phyloP scores from a whole-genome alignment of 2,329 filamentous ascomycete species.

The Blumeria hordei region DNA sequence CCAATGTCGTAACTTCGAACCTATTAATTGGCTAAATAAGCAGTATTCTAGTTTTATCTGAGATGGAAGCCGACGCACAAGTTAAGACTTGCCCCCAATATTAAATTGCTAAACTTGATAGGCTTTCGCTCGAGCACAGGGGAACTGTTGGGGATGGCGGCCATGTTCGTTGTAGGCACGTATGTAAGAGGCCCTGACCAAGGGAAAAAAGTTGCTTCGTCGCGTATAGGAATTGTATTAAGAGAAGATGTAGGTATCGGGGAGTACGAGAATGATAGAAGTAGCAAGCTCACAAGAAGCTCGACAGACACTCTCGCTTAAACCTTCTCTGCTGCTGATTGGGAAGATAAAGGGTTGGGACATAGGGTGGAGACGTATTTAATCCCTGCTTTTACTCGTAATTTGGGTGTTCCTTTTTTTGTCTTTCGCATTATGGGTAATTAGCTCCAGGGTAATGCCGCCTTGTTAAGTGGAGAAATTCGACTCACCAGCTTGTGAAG shows the following conservation, averaged over 20 bases:
- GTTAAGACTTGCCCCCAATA: conserved; percentile 24
- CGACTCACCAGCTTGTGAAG: too few relatives aligned
- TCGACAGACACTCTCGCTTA: too few relatives aligned
- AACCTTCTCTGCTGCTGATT: too few relatives aligned
- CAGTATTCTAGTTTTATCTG: background rate
- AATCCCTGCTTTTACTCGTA: too few relatives aligned
- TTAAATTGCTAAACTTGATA: conserved; percentile 97
- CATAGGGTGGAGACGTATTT: too few relatives aligned
- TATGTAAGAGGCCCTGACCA: conserved; percentile 73
- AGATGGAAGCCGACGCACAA: conserved; percentile 7
- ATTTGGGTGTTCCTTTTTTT: too few relatives aligned
- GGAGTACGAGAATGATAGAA: too few relatives aligned
- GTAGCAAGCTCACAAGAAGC: too few relatives aligned
- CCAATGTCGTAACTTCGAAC: conserved; percentile 28
- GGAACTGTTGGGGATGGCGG: conserved; percentile 34
- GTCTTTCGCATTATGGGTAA: too few relatives aligned
- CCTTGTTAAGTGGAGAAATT: too few relatives aligned
- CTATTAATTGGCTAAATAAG: conserved; percentile 3
- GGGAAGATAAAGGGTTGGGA: too few relatives aligned
- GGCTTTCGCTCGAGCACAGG: conserved; percentile 79
- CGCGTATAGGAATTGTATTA: conserved; percentile 20
- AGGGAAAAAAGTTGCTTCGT: conserved; percentile 79
- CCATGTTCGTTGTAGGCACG: conserved; percentile 28
- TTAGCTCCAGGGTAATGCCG: too few relatives aligned
- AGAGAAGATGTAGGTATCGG: conserved; percentile 4